Conservation (phyloP, 768 basidiomycete species). For the Rhizopogon vulgaris region DNA sequence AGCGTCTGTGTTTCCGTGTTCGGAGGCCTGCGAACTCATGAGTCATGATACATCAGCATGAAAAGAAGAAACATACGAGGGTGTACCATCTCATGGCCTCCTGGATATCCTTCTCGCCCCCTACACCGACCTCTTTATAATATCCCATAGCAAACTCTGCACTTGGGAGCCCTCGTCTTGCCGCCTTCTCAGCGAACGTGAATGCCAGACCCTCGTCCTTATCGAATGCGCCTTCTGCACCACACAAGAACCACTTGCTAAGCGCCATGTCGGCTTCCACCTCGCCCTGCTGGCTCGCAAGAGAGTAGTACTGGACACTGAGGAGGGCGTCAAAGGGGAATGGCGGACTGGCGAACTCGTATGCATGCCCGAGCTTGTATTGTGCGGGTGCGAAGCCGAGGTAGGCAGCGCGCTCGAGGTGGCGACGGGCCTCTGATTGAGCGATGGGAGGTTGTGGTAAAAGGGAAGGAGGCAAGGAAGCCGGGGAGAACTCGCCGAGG, state of each 20-base stretch:
- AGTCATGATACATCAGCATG: background rate
- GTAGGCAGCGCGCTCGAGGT: conserved; percentile 81
- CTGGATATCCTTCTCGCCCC: conserved; percentile 55
- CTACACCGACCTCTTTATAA: conserved; percentile 90
- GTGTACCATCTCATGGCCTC: conserved; percentile 76
- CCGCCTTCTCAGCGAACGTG: conserved; percentile 88
- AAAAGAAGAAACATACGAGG: conserved; percentile 32
- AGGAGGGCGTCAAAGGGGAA: conserved; percentile 86
- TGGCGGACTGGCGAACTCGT: conserved; percentile 84
- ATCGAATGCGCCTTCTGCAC: conserved; percentile 68
- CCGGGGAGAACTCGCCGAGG: conserved; percentile 74
- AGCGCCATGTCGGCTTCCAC: conserved; percentile 95
- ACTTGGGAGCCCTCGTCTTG: conserved; percentile 62
- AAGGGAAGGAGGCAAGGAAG: conserved; percentile 43
- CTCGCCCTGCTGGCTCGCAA: conserved; percentile 82
- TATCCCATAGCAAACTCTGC: conserved; percentile 97
- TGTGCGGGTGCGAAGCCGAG: conserved; percentile 82
- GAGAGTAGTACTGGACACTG: conserved; percentile 84
- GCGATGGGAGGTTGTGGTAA: conserved; percentile 42
- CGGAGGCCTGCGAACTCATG: conserved; percentile 46
- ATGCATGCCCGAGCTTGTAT: conserved; percentile 89
- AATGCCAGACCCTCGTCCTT: conserved; percentile 84
- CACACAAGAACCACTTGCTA: conserved; percentile 96
- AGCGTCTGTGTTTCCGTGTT: conserved; percentile 81
- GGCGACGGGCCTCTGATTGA: conserved; percentile 57